Conservation (phyloP, 805 yeast species). For the Tetrapisispora pingtungensis region DNA sequence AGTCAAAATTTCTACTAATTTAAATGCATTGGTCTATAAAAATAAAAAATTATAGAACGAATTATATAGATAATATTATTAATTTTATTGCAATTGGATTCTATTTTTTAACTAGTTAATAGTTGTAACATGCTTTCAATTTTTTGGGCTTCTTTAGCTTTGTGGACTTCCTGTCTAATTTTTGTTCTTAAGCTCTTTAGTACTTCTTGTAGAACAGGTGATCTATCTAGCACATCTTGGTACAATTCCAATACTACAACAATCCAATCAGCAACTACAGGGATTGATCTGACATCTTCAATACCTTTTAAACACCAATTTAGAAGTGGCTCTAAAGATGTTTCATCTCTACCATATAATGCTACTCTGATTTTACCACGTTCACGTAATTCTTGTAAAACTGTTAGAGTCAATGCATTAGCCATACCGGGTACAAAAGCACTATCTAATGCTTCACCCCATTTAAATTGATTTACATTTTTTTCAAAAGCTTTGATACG, state of each 20-base stretch:
- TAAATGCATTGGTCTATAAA: conserved; percentile 5
- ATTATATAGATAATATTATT: neutral
- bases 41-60: neutral
- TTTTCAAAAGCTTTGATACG: conserved; percentile 75
- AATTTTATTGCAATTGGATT: neutral
- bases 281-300: conserved; percentile 65
- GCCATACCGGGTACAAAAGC: conserved; percentile 75
- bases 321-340: conserved; percentile 71
- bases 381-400: conserved; percentile 73
- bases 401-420: conserved; percentile 70
- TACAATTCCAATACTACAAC: conserved; percentile 66
- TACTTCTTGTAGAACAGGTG: conserved; percentile 69
- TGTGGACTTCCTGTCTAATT: conserved; percentile 57
- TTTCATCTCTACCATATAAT: conserved; percentile 73
- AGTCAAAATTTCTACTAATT: neutral
- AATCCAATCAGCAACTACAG: conserved; percentile 60
- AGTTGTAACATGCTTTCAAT: conserved; percentile 91
- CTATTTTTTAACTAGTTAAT: conserved; percentile 36
- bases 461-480: conserved; percentile 75
- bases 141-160: conserved; percentile 79
- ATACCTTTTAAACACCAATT: conserved; percentile 73
- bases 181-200: conserved; percentile 50
- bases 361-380: conserved; percentile 85
- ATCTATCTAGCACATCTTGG: conserved; percentile 58
- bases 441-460: conserved; percentile 86